Percentiles rank a stretch among this genome's conserved stretches.
Evolutionary conservation across 140 eudicot species (phyloP).

Genomic region (Senecio squalidus): DNA sequence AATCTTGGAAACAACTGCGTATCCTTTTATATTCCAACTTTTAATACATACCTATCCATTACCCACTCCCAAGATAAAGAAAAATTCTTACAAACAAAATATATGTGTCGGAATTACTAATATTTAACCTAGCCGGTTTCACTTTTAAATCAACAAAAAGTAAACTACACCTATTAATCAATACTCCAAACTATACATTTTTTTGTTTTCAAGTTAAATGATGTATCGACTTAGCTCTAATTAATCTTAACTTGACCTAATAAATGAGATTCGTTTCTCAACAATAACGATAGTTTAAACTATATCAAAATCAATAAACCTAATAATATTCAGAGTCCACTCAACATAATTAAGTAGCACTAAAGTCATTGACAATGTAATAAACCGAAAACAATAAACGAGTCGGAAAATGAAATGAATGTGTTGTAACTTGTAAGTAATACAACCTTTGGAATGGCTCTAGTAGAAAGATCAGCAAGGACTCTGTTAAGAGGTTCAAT

Average conservation of each 20-base stretch:
- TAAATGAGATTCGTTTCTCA: too few relatives aligned
- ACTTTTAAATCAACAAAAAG: background rate
- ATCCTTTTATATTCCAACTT: constrained; percentile 2
- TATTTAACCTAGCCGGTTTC: background rate
- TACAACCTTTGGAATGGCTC: constrained; percentile 67
- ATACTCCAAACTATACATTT: background rate
- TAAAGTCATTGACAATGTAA: too few relatives aligned
- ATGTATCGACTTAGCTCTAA: too few relatives aligned
- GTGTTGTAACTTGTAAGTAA: too few relatives aligned
- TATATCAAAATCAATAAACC: too few relatives aligned
- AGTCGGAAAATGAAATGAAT: too few relatives aligned
- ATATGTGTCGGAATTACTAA: background rate
- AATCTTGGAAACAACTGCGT: background rate
- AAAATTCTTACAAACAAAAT: background rate
- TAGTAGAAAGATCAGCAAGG: constrained; percentile 63
- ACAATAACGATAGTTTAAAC: too few relatives aligned
- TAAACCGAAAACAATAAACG: background rate
- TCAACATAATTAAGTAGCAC: too few relatives aligned
- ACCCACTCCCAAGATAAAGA: background rate
- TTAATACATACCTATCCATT: constrained; percentile 1
- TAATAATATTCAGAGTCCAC: too few relatives aligned
- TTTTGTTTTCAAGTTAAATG: background rate
- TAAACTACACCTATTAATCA: background rate
- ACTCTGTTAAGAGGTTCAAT: constrained; percentile 72
- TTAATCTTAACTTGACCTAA: too few relatives aligned